These are phyloP conservation scores for Candida khao-thaluensis DNA, from an alignment of 805 yeast genomes.

Conservation along the genomic window DNA sequence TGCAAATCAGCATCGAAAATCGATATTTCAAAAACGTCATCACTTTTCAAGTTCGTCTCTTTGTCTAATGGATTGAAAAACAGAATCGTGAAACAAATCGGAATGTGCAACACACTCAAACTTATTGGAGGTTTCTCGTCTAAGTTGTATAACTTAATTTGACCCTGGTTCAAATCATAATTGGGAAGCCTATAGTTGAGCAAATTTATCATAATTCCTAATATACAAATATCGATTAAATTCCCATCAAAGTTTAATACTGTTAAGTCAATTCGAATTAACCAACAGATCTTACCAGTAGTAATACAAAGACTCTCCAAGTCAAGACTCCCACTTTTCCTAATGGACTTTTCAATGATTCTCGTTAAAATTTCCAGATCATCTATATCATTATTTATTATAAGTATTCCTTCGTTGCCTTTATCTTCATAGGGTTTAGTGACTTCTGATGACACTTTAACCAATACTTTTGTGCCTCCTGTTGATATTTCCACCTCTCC, in stretches of 20 bases:
- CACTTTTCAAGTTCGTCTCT: constrained; percentile 72
- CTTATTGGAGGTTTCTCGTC: constrained; percentile 87
- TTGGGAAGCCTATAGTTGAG: constrained; percentile 85
- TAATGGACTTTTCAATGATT: constrained; percentile 85
- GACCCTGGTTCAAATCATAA: constrained; percentile 41
- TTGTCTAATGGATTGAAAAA: constrained; percentile 68
- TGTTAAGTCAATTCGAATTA: constrained; percentile 84
- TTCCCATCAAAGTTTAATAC: constrained; percentile 91
- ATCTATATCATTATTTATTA: constrained; percentile 77
- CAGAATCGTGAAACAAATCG: constrained; percentile 86
- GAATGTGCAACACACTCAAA: constrained; percentile 81
- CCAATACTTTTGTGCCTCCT: constrained; percentile 72
- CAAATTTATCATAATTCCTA: constrained; percentile 85
- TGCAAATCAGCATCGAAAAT: constrained; percentile 72
- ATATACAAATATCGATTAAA: constrained; percentile 82
- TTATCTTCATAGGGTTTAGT: constrained; percentile 82
- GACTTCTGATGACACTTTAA: constrained; percentile 72
- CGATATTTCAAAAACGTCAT: constrained; percentile 54
- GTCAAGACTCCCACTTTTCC: constrained; percentile 88
- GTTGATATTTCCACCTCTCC: constrained; percentile 79
- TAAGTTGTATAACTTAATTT: constrained; percentile 61
- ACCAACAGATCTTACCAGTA: constrained; percentile 92
- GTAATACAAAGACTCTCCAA: constrained; percentile 86
- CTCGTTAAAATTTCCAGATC: constrained; percentile 74
- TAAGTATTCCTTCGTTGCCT: constrained; percentile 89